Percentiles rank a stretch among this genome's conserved stretches.
Evolutionary conservation across 345 rosid genomes (phyloP).

Genomic region (Corchorus capsularis): DNA sequence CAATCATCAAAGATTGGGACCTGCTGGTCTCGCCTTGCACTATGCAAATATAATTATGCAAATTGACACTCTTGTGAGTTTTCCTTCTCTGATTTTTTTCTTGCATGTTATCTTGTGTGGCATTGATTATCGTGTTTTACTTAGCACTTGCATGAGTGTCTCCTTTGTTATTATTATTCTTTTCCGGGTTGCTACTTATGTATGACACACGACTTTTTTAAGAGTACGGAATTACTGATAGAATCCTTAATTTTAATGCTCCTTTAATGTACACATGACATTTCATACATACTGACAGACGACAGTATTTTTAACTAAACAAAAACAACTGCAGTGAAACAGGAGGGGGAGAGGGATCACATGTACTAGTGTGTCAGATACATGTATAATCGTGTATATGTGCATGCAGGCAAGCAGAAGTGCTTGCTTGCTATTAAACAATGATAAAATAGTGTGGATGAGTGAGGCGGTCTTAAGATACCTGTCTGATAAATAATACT

Average conservation of each 20-base stretch:
- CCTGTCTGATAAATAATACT: background rate
- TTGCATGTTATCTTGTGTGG: conserved; percentile 19
- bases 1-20: conserved; percentile 59
- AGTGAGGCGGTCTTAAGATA: background rate
- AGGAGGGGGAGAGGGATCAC: background rate
- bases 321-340: background rate
- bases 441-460: background rate
- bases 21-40: conserved; percentile 85
- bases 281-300: conserved; percentile 2
- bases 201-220: background rate
- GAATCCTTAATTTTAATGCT: background rate
- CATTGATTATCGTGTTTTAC: conserved; percentile 8
- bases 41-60: conserved; percentile 78
- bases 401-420: background rate
- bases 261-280: background rate
- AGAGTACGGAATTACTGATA: conserved; percentile 2
- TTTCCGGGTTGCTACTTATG: background rate
- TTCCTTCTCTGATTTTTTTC: conserved; percentile 16
- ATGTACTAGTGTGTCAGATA: background rate
- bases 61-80: conserved; percentile 81
- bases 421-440: background rate
- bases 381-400: background rate
- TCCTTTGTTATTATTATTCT: background rate
- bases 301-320: background rate
- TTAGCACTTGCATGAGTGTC: background rate